Percentiles rank a stretch among this genome's conserved stretches.
Conservation (phyloP, 257 asterid species). For the Euphrasia confusa region DNA sequence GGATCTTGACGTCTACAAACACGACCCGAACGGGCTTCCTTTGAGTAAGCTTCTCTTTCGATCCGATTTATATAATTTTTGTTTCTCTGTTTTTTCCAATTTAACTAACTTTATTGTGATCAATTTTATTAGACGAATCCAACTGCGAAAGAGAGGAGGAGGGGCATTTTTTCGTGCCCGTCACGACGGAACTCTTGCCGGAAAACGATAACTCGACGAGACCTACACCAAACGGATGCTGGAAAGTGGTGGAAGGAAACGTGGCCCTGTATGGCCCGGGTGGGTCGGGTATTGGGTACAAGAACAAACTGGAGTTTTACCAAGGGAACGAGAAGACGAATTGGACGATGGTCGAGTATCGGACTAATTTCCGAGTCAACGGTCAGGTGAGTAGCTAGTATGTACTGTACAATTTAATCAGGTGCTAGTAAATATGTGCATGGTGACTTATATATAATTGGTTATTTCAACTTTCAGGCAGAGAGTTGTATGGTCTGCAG, state of each 20-base stretch:
- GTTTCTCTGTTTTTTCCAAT: background rate
- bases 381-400: background rate
- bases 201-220: background rate
- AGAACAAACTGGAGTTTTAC: constrained; percentile 11
- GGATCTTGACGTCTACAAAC: constrained; percentile 1
- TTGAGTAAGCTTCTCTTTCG: background rate
- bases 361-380: background rate
- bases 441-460: background rate
- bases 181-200: background rate
- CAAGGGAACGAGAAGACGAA: background rate
- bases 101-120: background rate
- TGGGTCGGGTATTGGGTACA: constrained; percentile 2
- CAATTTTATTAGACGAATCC: background rate
- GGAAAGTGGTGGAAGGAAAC: background rate
- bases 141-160: background rate
- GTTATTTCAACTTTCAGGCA: background rate
- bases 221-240: constrained; percentile 16
- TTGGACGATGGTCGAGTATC: constrained; percentile 24
- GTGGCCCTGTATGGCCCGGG: background rate
- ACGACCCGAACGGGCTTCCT: background rate
- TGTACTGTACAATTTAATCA: background rate
- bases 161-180: constrained; percentile 12
- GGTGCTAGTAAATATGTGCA: background rate
- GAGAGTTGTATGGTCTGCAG: background rate
- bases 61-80: background rate